Base-by-base conservation (phyloP, 2,329 filamentous ascomycete species). In the Neonectria punicea region DNA sequence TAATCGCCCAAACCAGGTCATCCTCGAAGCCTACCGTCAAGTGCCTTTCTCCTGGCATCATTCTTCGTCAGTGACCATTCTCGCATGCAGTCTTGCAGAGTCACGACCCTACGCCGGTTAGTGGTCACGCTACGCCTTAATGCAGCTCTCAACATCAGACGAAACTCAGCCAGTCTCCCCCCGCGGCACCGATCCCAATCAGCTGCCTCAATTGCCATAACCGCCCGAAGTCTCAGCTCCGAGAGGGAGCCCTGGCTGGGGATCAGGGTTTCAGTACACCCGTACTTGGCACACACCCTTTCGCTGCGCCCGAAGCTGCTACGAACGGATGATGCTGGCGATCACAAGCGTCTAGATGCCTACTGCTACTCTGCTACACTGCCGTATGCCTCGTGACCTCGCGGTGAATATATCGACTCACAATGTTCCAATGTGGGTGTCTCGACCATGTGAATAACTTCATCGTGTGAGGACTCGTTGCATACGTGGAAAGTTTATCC, bases 141-240 rank as follows among this genome's bases (percentile, higher is more conserved):
- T 44, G 50, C 54, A 39, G 44, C 58, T 50, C 59, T 66, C 70
- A 68, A 66, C 58, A 68, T 61, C 71, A 66, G 51, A 47, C 57
- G 25, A 25, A 25, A 67, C 55, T 49, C 54, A 55, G 54, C 39
- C 51, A 54, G 39, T 55, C 66, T 55, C 63, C 64, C 55, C 53
- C 58, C 64, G 67, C 68, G 67, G 44, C 69, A 65, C 57, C 43
- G 58, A 34, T 61, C 71, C 67, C 63, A 71, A 73, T 73, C 71
- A 73, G 72, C 71, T 70, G 71, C 71, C 53, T 73, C 71, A 70
- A 69, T 71, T 67, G 56, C 59, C 53, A 61, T 58, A 46, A 59
- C 56, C 55, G 20, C 36, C 25, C 25, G 25, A 46, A 22, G 46
- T 34, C 50, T 44, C 53, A 43, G 34, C 41, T 32, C 32, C 20